A percentile compares a stretch with the other conserved stretches of the same genome.
These are phyloP conservation scores for Ophiostoma himal-ulmi DNA, from an alignment of 2,329 filamentous ascomycete species.

Conservation along the genomic window DNA sequence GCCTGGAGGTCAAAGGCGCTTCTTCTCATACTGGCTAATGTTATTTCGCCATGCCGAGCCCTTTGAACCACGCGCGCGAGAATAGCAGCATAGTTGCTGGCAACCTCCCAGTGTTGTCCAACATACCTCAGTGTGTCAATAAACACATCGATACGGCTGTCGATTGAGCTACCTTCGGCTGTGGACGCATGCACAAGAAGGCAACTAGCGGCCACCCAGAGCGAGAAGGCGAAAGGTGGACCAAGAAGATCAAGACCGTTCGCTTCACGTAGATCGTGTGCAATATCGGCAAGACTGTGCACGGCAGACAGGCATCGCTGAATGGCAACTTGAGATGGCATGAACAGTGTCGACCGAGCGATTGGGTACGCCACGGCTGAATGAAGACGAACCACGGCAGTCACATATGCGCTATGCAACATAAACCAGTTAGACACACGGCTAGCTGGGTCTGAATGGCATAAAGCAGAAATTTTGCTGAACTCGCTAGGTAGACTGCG, in stretches of 20 bases:
- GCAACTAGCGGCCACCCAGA: slow-evolving; percentile 85
- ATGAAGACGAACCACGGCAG: slow-evolving; percentile 81
- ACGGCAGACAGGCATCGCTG: slow-evolving; percentile 79
- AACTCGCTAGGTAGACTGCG: slow-evolving; percentile 77
- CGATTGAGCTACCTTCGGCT: slow-evolving; percentile 42
- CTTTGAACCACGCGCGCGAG: slow-evolving; percentile 79
- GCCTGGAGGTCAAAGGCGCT: slow-evolving; percentile 87
- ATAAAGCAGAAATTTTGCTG: slow-evolving; percentile 73
- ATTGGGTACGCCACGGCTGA: slow-evolving; percentile 90
- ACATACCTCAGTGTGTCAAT: slow-evolving; percentile 76
- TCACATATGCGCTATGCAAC: slow-evolving; percentile 85
- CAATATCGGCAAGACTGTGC: slow-evolving; percentile 71
- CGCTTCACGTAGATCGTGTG: slow-evolving; percentile 70
- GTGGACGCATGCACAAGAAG: slow-evolving; percentile 88
- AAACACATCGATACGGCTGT: slow-evolving; percentile 72
- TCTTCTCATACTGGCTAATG: slow-evolving; percentile 78
- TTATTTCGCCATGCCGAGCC: slow-evolving; percentile 73
- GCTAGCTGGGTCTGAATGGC: slow-evolving; percentile 60
- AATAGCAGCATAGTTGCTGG: slow-evolving; percentile 71
- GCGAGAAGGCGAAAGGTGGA: slow-evolving; percentile 82
- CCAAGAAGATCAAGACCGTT: slow-evolving; percentile 73
- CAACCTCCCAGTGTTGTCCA: slow-evolving; percentile 80
- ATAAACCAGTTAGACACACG: slow-evolving; percentile 83
- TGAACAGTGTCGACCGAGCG: slow-evolving; percentile 79
- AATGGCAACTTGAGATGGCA: slow-evolving; percentile 75